Base-by-base conservation (phyloP, 345 rosid genomes). In the Rhizophora mangle region DNA sequence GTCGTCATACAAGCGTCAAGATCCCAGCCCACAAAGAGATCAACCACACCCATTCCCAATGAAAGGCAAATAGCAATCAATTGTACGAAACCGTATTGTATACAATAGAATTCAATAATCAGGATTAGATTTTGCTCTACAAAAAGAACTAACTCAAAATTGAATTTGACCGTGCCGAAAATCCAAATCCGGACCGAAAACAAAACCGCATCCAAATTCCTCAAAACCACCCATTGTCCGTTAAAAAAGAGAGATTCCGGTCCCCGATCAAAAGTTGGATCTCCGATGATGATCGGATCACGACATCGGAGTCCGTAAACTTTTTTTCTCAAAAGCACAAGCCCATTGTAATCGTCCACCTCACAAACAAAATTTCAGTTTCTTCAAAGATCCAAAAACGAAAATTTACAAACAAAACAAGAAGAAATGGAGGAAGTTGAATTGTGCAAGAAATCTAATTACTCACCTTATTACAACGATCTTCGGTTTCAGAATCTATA, bases 231-330 rank as follows among this genome's bases (percentile, higher is more conserved):
- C 1, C 43, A 55, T 19, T 26, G 30, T 39, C 46, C 46, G 3
- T 51, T 34, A 32, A 21, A 58, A 31, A 31, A 31, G 60, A 29
- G 46, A 18, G 60, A 65, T 37, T 10, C n/a, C 20, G 22, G 68
- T 29, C 67, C 64, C 55, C 37, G 63, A 34, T 34, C 72, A 56
- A 46, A 69, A 20, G 9, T 36, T 62, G 29, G 47, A 11, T 74
- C 58, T 71, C 22, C 52, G 56, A 22, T 37, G 56, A 22, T 34
- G 67, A 78, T 83, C 86, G 76, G 85, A 86, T 82, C 89, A 63
- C 78, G 68, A 79, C 61, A 68, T 16, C 68, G 22, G 4, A 39
- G 55, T 73, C 52, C 29, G 74, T 8, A 71, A 21, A 62, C 53
- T n/a, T 37, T 67, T 62, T 24, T 55, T 34, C 13, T 34, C 13